Conservation (phyloP, 1,284 basidiomycete species). For the Uromyces viciae-fabae region DNA sequence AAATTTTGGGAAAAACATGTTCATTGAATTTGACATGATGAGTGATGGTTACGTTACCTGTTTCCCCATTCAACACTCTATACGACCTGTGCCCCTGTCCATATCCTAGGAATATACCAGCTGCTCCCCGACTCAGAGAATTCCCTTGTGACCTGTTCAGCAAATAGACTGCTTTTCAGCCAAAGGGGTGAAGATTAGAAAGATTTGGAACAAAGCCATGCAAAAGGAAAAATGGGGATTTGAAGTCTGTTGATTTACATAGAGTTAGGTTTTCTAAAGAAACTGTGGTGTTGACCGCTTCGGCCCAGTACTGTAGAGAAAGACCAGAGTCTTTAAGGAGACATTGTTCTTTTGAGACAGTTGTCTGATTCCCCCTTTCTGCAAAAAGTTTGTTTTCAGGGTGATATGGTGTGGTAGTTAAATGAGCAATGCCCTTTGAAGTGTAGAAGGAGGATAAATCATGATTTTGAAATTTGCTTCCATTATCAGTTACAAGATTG, state of each 20-base stretch:
- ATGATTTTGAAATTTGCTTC: neutral
- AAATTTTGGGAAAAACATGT: conserved; percentile 11
- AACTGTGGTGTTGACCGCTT: conserved; percentile 52
- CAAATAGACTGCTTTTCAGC: neutral
- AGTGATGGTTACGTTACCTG: neutral
- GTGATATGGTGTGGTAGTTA: neutral
- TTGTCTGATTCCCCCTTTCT: conserved; percentile 22
- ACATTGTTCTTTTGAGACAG: conserved; percentile 49
- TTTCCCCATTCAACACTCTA: neutral
- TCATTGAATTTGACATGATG: conserved; percentile 15
- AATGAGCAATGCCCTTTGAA: neutral
- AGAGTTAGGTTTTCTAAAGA: conserved; percentile 54
- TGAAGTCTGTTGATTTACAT: neutral
- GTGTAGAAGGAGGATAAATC: neutral
- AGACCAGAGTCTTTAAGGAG: conserved; percentile 52
- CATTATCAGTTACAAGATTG: conserved; percentile 10
- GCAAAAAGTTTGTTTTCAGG: conserved; percentile 3
- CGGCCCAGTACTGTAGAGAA: conserved; percentile 54
- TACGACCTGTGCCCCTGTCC: neutral
- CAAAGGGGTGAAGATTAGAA: conserved; percentile 2
- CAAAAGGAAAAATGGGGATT: neutral
- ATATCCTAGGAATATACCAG: neutral
- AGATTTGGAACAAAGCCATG: neutral
- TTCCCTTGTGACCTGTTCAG: neutral
- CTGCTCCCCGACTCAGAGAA: neutral